Conservation (phyloP, 2,329 filamentous ascomycete species). For the Harringtonia lauricola region DNA sequence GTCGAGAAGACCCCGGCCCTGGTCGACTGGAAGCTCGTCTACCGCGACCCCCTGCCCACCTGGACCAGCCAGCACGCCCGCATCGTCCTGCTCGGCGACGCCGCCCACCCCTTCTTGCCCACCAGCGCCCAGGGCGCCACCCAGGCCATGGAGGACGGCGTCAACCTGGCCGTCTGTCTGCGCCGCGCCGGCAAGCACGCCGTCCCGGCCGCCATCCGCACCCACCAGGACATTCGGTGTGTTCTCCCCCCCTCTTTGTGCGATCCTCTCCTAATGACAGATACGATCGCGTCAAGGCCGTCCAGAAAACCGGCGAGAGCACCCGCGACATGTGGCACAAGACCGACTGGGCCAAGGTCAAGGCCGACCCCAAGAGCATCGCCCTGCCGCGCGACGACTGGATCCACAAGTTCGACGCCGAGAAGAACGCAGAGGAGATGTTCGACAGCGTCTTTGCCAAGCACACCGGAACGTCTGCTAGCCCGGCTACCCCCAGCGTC, state of each 20-base stretch:
- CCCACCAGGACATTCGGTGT: constrained; percentile 31
- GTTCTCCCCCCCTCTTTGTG: too few species aligned
- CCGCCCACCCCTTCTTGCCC: constrained; percentile 38
- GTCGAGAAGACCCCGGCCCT: constrained; percentile 31
- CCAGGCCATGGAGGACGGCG: constrained; percentile 39
- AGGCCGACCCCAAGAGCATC: constrained; percentile 33
- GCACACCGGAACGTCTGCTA: too few species aligned
- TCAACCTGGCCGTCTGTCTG: constrained; percentile 33
- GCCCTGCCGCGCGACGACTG: constrained; percentile 38
- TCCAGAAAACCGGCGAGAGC: constrained; percentile 39
- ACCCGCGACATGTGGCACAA: constrained; percentile 44
- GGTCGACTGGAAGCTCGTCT: constrained; percentile 40
- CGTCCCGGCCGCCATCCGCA: constrained; percentile 26
- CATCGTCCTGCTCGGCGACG: constrained; percentile 35
- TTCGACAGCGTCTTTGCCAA: constrained; percentile 23
- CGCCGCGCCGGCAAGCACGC: constrained; percentile 23
- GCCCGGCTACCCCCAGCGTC: too few species aligned
- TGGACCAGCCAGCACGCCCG: constrained; percentile 34
- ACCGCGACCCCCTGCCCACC: constrained; percentile 35
- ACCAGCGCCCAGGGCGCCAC: constrained; percentile 37
- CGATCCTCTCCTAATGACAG: constrained; percentile 5
- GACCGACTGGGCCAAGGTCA: constrained; percentile 38
- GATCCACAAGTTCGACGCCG: constrained; percentile 34
- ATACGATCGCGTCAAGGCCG: constrained; percentile 33
- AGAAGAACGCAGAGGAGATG: constrained; percentile 28